Evolutionary conservation across 768 basidiomycete genomes (phyloP).

Genomic region (Pleurotus djamor): DNA sequence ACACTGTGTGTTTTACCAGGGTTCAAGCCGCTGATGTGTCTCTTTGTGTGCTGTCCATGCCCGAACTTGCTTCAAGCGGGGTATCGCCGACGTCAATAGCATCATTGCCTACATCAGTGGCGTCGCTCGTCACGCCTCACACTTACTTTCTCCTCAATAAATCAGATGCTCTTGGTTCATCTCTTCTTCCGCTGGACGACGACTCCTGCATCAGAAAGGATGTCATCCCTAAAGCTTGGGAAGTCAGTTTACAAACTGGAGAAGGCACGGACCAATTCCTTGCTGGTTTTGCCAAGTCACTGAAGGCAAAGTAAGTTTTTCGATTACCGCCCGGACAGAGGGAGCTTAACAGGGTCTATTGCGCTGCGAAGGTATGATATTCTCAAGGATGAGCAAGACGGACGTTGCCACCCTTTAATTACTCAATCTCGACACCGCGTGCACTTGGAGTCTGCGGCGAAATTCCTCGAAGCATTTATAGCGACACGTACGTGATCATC

Average conservation of each 20-base stretch:
- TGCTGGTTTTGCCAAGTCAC: slow-evolving; percentile 46
- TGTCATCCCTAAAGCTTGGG: slow-evolving; percentile 41
- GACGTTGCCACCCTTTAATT: slow-evolving; percentile 51
- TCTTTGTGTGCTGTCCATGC: slow-evolving; percentile 80
- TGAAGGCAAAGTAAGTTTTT: slow-evolving; percentile 46
- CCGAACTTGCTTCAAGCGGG: slow-evolving; percentile 30
- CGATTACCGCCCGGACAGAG: background rate
- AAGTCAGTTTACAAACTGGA: slow-evolving; percentile 57
- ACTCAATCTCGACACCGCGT: slow-evolving; percentile 79
- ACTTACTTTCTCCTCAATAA: slow-evolving; percentile 84
- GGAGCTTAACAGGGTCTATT: background rate
- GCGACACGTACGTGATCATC: slow-evolving; percentile 29
- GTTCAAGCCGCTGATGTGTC: slow-evolving; percentile 66
- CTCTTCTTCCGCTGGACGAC: background rate
- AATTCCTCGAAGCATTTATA: slow-evolving; percentile 63
- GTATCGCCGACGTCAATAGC: background rate
- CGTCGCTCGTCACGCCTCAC: slow-evolving; percentile 43
- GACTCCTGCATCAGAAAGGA: background rate
- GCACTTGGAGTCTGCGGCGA: slow-evolving; percentile 66
- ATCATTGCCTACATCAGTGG: slow-evolving; percentile 44
- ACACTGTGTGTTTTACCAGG: slow-evolving; percentile 29
- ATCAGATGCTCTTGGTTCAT: slow-evolving; percentile 45
- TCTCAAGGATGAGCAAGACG: background rate
- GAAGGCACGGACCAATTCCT: slow-evolving; percentile 61
- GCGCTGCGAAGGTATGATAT: background rate